phyloP scores from a whole-genome alignment of 768 basidiomycete genomes.

The Suillus variegatus region DNA sequence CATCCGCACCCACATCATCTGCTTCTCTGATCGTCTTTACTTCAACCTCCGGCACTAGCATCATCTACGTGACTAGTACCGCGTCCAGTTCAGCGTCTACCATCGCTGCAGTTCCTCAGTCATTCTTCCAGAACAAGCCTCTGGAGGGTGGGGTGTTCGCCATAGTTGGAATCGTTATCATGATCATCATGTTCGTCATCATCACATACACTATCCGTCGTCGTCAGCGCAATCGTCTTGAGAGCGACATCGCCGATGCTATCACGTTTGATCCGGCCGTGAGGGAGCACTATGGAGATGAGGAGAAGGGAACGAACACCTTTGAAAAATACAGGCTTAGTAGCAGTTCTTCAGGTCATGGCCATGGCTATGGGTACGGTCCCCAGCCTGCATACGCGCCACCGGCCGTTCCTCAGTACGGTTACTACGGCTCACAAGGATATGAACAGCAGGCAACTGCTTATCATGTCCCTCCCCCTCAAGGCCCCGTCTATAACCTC shows the following conservation, averaged over 20 bases:
- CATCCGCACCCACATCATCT: conserved; percentile 21
- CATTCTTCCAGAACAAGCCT: conserved; percentile 68
- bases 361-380: conserved; percentile 21
- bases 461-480: conserved; percentile 10
- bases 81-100: conserved; percentile 27
- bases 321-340: conserved; percentile 26
- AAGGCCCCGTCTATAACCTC: conserved; percentile 16
- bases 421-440: conserved; percentile 19
- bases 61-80: conserved; percentile 34
- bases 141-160: conserved; percentile 61
- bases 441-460: conserved; percentile 20
- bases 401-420: conserved; percentile 14
- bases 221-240: conserved; percentile 41
- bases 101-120: conserved; percentile 22
- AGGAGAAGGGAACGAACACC: conserved; percentile 20
- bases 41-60: conserved; percentile 24
- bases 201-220: conserved; percentile 52
- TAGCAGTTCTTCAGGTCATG: conserved; percentile 26
- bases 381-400: conserved; percentile 21
- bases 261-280: conserved; percentile 52
- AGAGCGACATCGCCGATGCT: conserved; percentile 41
- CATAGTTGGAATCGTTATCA: conserved; percentile 47
- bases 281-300: conserved; percentile 26
- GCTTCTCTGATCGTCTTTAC: conserved; percentile 21
- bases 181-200: conserved; percentile 46